A percentile compares a stretch with the other conserved stretches of the same genome.
Conservation (phyloP, 225 moss, liverwort and hornwort genomes). For the Asterella californica region DNA sequence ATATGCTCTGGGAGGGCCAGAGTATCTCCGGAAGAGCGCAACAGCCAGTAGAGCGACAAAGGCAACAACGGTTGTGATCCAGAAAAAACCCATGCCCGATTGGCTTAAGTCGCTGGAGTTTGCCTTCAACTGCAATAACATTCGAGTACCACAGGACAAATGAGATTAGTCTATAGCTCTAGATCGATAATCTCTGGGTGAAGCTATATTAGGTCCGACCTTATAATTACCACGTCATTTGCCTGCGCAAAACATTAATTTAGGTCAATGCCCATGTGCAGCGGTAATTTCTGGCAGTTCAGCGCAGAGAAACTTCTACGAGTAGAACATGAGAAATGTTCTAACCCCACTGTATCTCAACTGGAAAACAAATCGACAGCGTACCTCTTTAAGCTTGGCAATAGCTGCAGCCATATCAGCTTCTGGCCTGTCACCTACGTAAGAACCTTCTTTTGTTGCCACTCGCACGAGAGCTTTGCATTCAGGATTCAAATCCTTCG, state of each 20-base stretch:
- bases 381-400: slow-evolving; percentile 41
- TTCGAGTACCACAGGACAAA: not conserved
- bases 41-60: slow-evolving; percentile 48
- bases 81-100: slow-evolving; percentile 39
- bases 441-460: slow-evolving; percentile 38
- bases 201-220: not conserved
- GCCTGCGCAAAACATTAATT: too few species aligned
- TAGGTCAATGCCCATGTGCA: not conserved
- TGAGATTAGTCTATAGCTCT: not conserved
- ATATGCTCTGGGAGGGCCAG: slow-evolving; percentile 47
- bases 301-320: not conserved
- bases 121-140: slow-evolving; percentile 32
- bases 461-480: slow-evolving; percentile 38
- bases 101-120: slow-evolving; percentile 23
- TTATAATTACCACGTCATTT: not conserved
- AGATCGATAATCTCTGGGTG: not conserved
- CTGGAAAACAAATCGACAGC: not conserved
- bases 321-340: not conserved
- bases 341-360: not conserved
- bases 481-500: slow-evolving; percentile 16
- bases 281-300: not conserved
- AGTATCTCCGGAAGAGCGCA: slow-evolving; percentile 43
- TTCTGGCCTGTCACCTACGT: slow-evolving; percentile 27
- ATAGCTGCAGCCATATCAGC: slow-evolving; percentile 34
- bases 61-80: slow-evolving; percentile 41